A percentile compares a stretch with the other conserved stretches of the same genome.
Evolutionary conservation across 78 protist species (phyloP).

Genomic region (Dictyostelium brefeldianum): DNA sequence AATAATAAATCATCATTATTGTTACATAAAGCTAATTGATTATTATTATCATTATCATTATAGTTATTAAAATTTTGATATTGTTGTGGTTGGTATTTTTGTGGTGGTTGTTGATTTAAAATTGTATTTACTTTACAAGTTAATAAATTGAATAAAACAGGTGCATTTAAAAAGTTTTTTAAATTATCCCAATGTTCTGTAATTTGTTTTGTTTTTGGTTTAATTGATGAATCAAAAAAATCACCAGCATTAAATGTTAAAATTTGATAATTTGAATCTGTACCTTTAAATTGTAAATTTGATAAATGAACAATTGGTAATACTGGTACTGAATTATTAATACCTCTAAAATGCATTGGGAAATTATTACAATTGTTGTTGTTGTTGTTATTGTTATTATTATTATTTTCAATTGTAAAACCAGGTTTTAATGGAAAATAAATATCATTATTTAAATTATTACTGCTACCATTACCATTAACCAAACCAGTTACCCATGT

Average conservation of each 20-base stretch:
- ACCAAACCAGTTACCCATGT: not conserved
- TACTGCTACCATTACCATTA: not conserved
- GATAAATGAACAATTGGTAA: slow-evolving; percentile 44
- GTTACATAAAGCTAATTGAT: not conserved
- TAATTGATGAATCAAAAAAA: not conserved
- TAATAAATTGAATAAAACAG: not conserved
- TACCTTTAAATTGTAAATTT: slow-evolving; percentile 26
- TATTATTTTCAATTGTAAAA: not conserved
- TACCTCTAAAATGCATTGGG: not conserved
- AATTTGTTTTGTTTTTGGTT: not conserved
- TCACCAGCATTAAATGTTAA: not conserved
- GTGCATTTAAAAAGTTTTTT: not conserved
- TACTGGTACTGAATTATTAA: not conserved
- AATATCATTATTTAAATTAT: not conserved
- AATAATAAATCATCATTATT: not conserved
- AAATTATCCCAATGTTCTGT: not conserved
- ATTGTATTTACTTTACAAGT: not conserved
- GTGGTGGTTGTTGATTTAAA: not conserved
- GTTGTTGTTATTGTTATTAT: not conserved
- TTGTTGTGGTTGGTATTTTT: not conserved
- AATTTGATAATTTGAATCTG: not conserved
- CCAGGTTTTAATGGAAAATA: slow-evolving; percentile 23
- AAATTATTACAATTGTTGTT: not conserved
- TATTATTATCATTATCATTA: not conserved
- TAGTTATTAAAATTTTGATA: not conserved